Percentiles rank a stretch among this genome's conserved stretches.
Evolutionary conservation across 2,329 filamentous ascomycete species (phyloP).

Genomic region (Blumeria graminis): DNA sequence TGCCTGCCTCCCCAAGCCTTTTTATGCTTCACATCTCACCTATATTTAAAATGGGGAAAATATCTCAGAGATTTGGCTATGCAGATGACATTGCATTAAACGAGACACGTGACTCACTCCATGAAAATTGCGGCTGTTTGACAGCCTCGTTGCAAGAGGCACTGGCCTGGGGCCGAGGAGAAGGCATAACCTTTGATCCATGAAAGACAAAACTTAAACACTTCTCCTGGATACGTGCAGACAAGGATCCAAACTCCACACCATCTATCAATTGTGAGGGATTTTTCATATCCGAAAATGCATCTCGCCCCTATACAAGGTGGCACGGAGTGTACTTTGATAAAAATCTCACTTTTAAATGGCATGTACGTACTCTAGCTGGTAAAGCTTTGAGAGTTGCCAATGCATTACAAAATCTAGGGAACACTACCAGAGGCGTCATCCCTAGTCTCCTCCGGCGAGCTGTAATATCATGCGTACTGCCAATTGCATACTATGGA

Average conservation of each 20-base stretch:
- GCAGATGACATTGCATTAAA: no score
- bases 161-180: background rate
- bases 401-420: background rate
- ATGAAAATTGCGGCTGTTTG: background rate
- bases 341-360: no score
- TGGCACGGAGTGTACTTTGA: no score
- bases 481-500: background rate
- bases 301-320: no score
- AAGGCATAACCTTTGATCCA: background rate
- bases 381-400: no score
- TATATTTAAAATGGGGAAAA: background rate
- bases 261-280: background rate
- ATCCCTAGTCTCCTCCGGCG: background rate
- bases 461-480: background rate
- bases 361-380: no score
- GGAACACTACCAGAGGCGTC: background rate
- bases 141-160: background rate
- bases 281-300: background rate
- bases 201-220: background rate
- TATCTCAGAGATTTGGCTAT: background rate
- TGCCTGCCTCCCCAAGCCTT: background rate
- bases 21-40: background rate
- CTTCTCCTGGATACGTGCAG: background rate
- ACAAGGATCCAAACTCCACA: background rate
- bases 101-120: background rate